These are phyloP conservation scores for Pyracantha coccinea DNA, from an alignment of 331 rosid species.

Conservation along the genomic window DNA sequence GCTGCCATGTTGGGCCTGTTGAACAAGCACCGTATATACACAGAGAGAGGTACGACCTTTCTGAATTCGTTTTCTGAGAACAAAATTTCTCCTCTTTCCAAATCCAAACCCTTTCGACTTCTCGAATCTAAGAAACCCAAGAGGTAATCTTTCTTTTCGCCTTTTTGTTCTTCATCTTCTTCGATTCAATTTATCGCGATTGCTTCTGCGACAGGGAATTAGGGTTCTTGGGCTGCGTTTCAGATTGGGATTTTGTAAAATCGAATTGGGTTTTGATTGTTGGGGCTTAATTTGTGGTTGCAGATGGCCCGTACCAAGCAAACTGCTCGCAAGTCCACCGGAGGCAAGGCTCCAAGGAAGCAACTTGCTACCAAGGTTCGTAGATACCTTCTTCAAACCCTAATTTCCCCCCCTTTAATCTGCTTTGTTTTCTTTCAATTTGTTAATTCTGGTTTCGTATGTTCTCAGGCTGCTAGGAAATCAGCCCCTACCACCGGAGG, in stretches of 20 bases:
- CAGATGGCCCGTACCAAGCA: slow-evolving; percentile 99
- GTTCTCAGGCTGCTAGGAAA: slow-evolving; percentile 80
- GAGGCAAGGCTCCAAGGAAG: slow-evolving; percentile 98
- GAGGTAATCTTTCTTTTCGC: not conserved
- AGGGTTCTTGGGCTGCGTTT: not conserved
- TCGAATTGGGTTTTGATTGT: not conserved
- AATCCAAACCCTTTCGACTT: not conserved
- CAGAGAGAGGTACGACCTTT: not conserved
- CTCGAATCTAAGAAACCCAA: not conserved
- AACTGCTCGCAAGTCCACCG: slow-evolving; percentile 94
- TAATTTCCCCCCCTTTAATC: not conserved
- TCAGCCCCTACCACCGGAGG: slow-evolving; percentile 98
- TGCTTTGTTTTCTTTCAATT: rapidly evolving
- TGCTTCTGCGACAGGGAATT: not conserved
- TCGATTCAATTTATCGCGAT: not conserved
- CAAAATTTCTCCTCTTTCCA: not conserved
- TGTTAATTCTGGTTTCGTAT: not conserved
- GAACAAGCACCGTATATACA: not conserved
- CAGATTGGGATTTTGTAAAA: not conserved
- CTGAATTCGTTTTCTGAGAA: not conserved
- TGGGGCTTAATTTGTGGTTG: not conserved
- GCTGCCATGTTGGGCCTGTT: not conserved
- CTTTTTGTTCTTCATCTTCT: not conserved
- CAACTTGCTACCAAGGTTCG: slow-evolving; percentile 94
- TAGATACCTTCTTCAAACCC: not conserved